Evolutionary conservation across 305 asterid species (phyloP).

Genomic region (Rubia balearica): DNA sequence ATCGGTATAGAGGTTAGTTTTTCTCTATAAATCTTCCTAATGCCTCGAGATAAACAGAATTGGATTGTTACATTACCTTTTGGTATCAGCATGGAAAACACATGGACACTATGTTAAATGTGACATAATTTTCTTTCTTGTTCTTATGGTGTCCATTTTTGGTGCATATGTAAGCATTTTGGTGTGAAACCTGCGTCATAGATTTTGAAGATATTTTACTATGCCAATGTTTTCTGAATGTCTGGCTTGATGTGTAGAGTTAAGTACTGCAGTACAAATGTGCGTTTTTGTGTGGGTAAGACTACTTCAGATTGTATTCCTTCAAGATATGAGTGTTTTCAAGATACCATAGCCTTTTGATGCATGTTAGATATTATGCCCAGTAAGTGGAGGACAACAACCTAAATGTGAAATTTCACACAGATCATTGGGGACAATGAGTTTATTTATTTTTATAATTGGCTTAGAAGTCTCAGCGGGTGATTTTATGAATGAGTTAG

Average conservation of each 20-base stretch:
- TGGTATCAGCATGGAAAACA: background rate
- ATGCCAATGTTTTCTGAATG: background rate
- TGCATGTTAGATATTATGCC: background rate
- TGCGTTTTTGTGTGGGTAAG: background rate
- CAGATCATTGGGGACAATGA: background rate
- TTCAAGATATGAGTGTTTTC: background rate
- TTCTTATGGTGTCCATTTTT: background rate
- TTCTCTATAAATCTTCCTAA: slow-evolving; percentile 1
- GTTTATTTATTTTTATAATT: background rate
- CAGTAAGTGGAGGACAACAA: background rate
- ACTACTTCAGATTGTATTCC: background rate
- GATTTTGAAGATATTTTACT: background rate
- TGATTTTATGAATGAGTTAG: background rate
- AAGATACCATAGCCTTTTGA: background rate
- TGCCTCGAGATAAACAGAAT: background rate
- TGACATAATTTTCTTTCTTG: background rate
- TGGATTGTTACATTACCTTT: background rate
- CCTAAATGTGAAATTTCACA: background rate
- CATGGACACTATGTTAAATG: background rate
- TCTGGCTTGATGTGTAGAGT: background rate
- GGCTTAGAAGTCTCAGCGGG: background rate
- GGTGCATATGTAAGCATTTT: background rate
- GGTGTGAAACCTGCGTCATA: background rate
- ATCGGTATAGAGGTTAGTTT: slow-evolving; percentile 72
- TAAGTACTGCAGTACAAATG: background rate